Conservation (phyloP, 352 stramenopile species). For the Pythium coloratum region DNA sequence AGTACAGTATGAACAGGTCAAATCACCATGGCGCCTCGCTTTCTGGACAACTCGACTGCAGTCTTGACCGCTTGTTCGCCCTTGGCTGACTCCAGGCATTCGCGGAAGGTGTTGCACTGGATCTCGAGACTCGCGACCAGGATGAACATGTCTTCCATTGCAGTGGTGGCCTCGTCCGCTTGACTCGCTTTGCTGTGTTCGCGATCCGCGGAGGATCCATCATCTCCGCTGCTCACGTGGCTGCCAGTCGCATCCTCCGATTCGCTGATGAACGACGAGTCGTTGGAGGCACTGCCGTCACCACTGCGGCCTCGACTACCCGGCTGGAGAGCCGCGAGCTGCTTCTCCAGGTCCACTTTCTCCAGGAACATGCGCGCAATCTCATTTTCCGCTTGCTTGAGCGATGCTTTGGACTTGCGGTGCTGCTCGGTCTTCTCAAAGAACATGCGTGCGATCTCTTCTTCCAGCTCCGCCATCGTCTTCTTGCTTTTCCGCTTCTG, state of each 20-base stretch:
- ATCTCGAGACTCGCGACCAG: slow-evolving; percentile 73
- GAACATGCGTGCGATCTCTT: slow-evolving; percentile 52
- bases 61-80: slow-evolving; percentile 40
- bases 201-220: neutral
- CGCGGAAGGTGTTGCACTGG: slow-evolving; percentile 57
- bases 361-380: slow-evolving; percentile 52
- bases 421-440: slow-evolving; percentile 50
- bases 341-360: slow-evolving; percentile 55
- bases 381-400: slow-evolving; percentile 60
- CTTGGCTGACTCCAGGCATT: slow-evolving; percentile 39
- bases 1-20: slow-evolving; percentile 5
- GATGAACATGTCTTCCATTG: slow-evolving; percentile 55
- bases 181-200: neutral
- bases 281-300: neutral
- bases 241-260: neutral
- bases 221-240: neutral
- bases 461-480: slow-evolving; percentile 49
- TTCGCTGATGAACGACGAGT: slow-evolving; percentile 18
- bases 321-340: slow-evolving; percentile 11
- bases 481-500: slow-evolving; percentile 38
- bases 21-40: slow-evolving; percentile 27
- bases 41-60: slow-evolving; percentile 23
- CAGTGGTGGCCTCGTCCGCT: slow-evolving; percentile 21
- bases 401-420: slow-evolving; percentile 50
- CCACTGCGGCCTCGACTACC: neutral